Evolutionary conservation across 1,284 basidiomycete species (phyloP).

Genomic region (Marasmius tenuissimus): DNA sequence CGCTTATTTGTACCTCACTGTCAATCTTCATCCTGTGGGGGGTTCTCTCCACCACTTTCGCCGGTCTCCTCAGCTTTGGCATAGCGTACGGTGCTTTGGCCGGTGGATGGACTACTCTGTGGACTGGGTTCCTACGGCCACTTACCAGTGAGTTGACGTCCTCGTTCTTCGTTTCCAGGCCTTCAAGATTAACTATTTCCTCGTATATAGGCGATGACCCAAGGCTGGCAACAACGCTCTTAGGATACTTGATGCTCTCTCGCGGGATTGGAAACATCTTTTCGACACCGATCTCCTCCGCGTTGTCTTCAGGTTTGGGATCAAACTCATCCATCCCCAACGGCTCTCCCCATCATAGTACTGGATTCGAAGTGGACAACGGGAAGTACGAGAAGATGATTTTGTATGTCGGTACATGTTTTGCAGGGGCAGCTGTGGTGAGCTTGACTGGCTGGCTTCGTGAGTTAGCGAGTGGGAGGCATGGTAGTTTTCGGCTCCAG

Average conservation of each 20-base stretch:
- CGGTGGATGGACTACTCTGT: constrained; percentile 30
- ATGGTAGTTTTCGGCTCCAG: too few species aligned
- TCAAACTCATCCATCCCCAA: not conserved
- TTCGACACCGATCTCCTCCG: constrained; percentile 9
- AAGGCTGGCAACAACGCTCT: not conserved
- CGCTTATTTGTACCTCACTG: constrained; percentile 26
- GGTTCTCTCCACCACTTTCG: constrained; percentile 27
- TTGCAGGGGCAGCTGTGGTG: constrained; percentile 27
- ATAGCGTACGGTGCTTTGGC: constrained; percentile 34
- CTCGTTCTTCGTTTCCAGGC: not conserved
- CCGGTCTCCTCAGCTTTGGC: constrained; percentile 32
- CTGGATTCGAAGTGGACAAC: constrained; percentile 26
- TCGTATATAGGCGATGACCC: not conserved
- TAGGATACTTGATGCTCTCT: constrained; percentile 9
- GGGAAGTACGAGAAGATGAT: constrained; percentile 29
- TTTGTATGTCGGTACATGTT: constrained; percentile 29
- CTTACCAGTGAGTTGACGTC: constrained; percentile 3
- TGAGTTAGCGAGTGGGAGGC: too few species aligned
- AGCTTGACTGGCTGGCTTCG: constrained; percentile 20
- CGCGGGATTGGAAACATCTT: constrained; percentile 10
- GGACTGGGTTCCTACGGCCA: constrained; percentile 1
- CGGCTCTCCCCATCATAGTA: not conserved
- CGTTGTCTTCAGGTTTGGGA: not conserved
- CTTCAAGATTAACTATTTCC: not conserved
- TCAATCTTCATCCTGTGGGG: constrained; percentile 40